Evolutionary conservation across 768 basidiomycete genomes (phyloP).

Genomic region (Amanita phalloides): DNA sequence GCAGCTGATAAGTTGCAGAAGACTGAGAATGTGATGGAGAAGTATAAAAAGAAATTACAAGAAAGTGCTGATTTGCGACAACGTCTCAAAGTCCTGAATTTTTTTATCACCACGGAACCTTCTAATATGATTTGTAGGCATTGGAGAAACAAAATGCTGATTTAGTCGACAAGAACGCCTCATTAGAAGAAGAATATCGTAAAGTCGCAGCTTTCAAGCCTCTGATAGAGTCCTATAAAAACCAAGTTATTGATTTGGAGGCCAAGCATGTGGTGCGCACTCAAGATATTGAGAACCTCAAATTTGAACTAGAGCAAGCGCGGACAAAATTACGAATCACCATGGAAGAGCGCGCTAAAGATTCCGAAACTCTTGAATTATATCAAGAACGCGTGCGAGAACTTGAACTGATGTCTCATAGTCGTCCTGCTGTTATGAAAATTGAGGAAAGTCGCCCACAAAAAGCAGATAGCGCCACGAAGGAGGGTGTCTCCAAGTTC

Average conservation of each 20-base stretch:
- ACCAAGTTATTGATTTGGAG: conserved; percentile 76
- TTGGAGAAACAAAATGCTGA: conserved; percentile 90
- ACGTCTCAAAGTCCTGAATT: conserved; percentile 56
- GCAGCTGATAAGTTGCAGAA: conserved; percentile 88
- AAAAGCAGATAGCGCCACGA: not conserved
- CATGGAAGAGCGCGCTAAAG: conserved; percentile 60
- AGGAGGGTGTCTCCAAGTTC: conserved; percentile 7
- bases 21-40: conserved; percentile 96
- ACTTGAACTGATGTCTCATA: conserved; percentile 59
- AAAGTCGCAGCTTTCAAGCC: conserved; percentile 82
- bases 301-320: conserved; percentile 69
- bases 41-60: conserved; percentile 97
- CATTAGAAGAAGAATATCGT: conserved; percentile 86
- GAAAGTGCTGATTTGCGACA: conserved; percentile 87
- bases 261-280: conserved; percentile 50
- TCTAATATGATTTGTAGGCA: conserved; percentile 31
- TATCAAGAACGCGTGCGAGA: conserved; percentile 89
- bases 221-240: conserved; percentile 87
- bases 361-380: conserved; percentile 76
- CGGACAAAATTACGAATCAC: conserved; percentile 59
- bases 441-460: conserved; percentile 5
- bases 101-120: not conserved
- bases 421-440: conserved; percentile 21
- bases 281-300: conserved; percentile 63
- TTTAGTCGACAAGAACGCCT: conserved; percentile 83